Evolutionary conservation across 2,329 filamentous ascomycete species (phyloP).

Genomic region (Aspergillus sp.): DNA sequence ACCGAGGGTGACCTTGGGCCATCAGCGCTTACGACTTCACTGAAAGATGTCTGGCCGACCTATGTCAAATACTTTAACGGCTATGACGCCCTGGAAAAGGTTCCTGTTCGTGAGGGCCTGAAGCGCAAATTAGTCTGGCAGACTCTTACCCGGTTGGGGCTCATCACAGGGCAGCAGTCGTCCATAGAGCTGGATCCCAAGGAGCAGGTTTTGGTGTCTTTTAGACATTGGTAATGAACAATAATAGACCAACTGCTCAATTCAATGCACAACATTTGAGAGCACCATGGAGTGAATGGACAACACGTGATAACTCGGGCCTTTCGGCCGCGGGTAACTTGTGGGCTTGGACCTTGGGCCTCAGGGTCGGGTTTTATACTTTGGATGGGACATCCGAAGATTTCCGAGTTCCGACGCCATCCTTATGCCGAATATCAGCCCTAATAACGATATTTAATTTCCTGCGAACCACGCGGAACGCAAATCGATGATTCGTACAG

Average conservation of each 20-base stretch:
- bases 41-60: conserved; percentile 70
- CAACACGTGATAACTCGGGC: conserved; percentile 18
- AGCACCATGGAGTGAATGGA: not conserved
- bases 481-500: conserved; percentile 17
- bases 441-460: conserved; percentile 15
- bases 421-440: conserved; percentile 21
- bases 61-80: conserved; percentile 90
- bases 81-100: conserved; percentile 78
- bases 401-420: conserved; percentile 19
- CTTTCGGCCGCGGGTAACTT: conserved; percentile 15
- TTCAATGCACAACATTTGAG: not conserved
- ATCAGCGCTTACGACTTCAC: conserved; percentile 31
- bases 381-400: conserved; percentile 22
- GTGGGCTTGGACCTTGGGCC: not conserved
- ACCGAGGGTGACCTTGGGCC: conserved; percentile 29
- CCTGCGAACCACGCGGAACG: conserved; percentile 4
- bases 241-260: not conserved
- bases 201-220: conserved; percentile 60
- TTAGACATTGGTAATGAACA: conserved; percentile 67
- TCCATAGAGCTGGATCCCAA: conserved; percentile 36
- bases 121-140: conserved; percentile 72
- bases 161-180: conserved; percentile 55
- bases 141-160: conserved; percentile 67
- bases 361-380: not conserved
- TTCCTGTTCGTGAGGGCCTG: conserved; percentile 81